A percentile compares a stretch with the other conserved stretches of the same genome.
Conservation (phyloP, 2,329 filamentous ascomycete species). For the Cordyceps fumosorosea region DNA sequence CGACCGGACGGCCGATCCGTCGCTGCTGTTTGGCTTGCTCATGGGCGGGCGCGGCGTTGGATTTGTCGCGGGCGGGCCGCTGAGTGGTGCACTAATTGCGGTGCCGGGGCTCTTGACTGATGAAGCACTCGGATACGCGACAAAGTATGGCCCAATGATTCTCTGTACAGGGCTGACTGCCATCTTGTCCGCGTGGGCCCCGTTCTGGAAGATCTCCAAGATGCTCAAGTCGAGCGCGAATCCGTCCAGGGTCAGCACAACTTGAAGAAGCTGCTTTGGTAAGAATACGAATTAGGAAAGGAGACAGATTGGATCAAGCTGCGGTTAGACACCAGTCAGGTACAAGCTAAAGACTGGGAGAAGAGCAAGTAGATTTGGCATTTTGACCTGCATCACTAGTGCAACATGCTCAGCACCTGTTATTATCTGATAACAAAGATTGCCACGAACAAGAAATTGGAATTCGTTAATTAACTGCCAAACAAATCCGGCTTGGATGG, state of each 20-base stretch:
- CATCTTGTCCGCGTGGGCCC: constrained; percentile 25
- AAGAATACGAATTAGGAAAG: background rate
- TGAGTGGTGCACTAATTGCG: constrained; percentile 25
- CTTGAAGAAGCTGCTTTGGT: background rate
- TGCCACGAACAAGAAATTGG: too few relatives aligned
- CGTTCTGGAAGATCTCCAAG: constrained; percentile 29
- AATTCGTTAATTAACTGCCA: too few relatives aligned
- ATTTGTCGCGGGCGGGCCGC: constrained; percentile 23
- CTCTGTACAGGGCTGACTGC: constrained; percentile 26
- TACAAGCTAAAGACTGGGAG: too few relatives aligned
- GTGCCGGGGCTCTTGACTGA: constrained; percentile 18
- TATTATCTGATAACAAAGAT: too few relatives aligned
- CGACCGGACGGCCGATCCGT: constrained; percentile 20
- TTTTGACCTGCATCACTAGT: too few relatives aligned
- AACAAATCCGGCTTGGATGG: too few relatives aligned
- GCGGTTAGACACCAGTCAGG: too few relatives aligned
- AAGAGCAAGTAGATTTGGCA: too few relatives aligned
- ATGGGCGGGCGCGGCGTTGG: constrained; percentile 25
- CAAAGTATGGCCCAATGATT: constrained; percentile 28
- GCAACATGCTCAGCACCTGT: too few relatives aligned
- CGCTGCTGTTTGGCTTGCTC: constrained; percentile 26
- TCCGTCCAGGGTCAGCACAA: background rate
- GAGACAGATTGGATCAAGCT: too few relatives aligned
- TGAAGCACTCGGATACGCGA: constrained; percentile 25
- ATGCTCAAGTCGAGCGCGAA: background rate